phyloP scores from a whole-genome alignment of 805 yeast genomes.

The Phaffomyces antillensis region DNA sequence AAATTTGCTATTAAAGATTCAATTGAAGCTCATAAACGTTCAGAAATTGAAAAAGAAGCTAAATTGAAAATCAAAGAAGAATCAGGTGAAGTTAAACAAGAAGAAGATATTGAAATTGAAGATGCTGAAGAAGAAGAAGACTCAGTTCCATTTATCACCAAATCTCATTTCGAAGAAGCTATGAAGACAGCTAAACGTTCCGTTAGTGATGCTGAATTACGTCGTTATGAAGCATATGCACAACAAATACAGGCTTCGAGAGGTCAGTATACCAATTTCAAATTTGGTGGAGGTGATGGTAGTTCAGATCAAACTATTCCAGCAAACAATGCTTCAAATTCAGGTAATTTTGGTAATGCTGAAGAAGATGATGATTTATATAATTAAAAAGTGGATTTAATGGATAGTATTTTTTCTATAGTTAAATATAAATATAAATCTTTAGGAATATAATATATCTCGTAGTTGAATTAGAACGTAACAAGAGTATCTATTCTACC shows the following conservation, averaged over 20 bases:
- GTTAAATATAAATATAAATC: no score
- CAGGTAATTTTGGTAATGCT: conserved; percentile 38
- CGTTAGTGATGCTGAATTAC: conserved; percentile 92
- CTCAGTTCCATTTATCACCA: conserved; percentile 92
- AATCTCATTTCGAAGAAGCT: conserved; percentile 95
- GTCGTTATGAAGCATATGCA: conserved; percentile 97
- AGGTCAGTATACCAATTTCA: conserved; percentile 88
- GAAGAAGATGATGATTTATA: conserved; percentile 63
- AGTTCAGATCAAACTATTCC: conserved; percentile 30
- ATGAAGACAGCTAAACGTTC: conserved; percentile 99
- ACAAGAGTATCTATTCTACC: no score
- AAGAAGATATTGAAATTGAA: conserved; percentile 13
- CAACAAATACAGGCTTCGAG: conserved; percentile 94
- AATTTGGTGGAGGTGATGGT: conserved; percentile 51
- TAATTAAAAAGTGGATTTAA: conserved; percentile 27
- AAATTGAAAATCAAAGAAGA: conserved; percentile 32
- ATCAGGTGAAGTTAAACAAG: conserved; percentile 45
- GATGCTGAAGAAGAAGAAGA: conserved; percentile 56
- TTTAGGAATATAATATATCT: no score
- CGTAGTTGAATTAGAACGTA: no score
- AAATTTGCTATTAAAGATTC: conserved; percentile 97
- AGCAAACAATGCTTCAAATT: conserved; percentile 22
- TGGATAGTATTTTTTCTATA: no score
- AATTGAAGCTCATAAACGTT: conserved; percentile 69
- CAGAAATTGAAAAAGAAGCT: conserved; percentile 38